Conservation (phyloP, 495 filamentous ascomycete genomes). For the Evernia prunastri region DNA sequence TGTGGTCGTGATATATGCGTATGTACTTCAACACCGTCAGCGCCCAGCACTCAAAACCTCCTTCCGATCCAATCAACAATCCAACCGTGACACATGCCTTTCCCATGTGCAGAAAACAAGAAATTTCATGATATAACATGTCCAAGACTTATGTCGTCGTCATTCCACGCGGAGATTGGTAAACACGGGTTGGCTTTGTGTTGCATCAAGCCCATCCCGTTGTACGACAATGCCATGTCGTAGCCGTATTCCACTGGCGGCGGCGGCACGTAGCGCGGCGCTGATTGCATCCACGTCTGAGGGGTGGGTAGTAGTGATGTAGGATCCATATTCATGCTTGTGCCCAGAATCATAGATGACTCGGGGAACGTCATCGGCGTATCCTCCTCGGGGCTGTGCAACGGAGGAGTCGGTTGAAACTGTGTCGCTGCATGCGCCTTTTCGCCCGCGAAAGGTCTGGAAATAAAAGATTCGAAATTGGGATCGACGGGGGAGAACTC, state of each 20-base stretch:
- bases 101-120: not conserved
- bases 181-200: conserved; percentile 5
- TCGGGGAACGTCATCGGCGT: not conserved
- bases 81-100: not conserved
- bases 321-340: conserved; percentile 8
- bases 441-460: conserved; percentile 3
- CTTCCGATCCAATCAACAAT: not conserved
- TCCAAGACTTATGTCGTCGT: conserved; percentile 1
- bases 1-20: not conserved
- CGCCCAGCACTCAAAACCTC: not conserved
- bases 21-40: not conserved
- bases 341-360: not conserved
- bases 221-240: not conserved
- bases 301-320: not conserved
- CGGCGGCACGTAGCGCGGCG: not conserved
- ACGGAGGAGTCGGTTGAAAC: conserved; percentile 14
- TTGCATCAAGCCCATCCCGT: conserved; percentile 2
- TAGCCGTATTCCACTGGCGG: not conserved
- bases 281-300: conserved; percentile 9
- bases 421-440: conserved; percentile 10
- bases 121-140: not conserved
- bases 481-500: conserved; percentile 35
- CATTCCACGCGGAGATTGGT: not conserved
- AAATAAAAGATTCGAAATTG: not conserved
- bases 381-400: conserved; percentile 10